Evolutionary conservation across 202 grass and related monocot genomes (phyloP), one percentile per base, ranked within the genome.

Genomic region (Carex sylvatica): DNA sequence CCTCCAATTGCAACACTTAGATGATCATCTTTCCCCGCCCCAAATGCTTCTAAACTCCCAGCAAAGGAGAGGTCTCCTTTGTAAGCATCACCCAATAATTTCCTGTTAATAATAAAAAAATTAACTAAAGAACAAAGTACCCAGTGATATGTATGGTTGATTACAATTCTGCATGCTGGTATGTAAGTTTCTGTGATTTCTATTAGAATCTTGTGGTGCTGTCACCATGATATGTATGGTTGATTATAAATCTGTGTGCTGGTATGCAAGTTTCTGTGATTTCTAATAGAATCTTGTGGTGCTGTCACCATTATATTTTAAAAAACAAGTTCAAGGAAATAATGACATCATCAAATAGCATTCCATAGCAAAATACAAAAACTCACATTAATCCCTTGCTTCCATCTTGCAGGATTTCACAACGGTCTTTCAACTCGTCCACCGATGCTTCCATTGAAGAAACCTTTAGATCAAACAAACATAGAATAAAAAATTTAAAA

Each of bases 361-460:
- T 24, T 56, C 6, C 47, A 76, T 10, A 56, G 72, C 12, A 55
- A 55, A 1, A 15, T 16, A 28, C 14, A 14, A 30, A 65, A 83
- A 61, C 84, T 71, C 87, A 98, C 95, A 98, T 93, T 82, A 98
- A 95, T 88, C 86, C 89, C 84, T 93, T 98, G 49, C 92, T 94
- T 74, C 95, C 92, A 86, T 91, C 92, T 19, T 95, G 86, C 82
- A 98, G 92, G 53, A 87, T 93, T 70, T 89, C 89, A 82, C 95
- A 95, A 3, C 92, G 91, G 44, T 87, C 86, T 90, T 90, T 93
- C 86, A 98, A 81, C 81, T 93, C 95, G 87, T 98, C 88, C 22
- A 85, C 89, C 15, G 89, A 80, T 80, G 92, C 92, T 87, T 98
- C 95, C 84, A 95, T 87, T 70, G 92, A 91, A 87, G 87, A 88